phyloP scores from a whole-genome alignment of 176 grass and related monocot species.

The Phyllostachys edulis region DNA sequence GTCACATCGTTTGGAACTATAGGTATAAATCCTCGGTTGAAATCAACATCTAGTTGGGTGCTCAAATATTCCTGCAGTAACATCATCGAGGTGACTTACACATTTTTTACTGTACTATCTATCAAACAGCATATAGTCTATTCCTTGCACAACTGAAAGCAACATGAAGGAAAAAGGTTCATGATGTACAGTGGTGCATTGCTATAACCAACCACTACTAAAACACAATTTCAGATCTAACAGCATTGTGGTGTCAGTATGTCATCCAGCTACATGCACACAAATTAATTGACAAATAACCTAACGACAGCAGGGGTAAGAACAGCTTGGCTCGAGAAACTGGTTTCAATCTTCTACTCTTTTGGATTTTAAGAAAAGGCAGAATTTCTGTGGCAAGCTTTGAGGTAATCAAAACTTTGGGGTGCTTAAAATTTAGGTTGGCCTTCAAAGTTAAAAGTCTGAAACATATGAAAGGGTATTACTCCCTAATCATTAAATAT shows the following conservation, averaged over 20 bases:
- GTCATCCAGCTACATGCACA: not conserved
- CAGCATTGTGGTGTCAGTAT: not conserved
- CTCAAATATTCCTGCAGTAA: not conserved
- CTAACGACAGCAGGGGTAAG: not conserved
- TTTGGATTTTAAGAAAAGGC: not conserved
- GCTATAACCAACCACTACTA: not conserved
- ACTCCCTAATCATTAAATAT: not conserved
- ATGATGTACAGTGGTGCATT: not conserved
- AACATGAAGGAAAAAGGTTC: not conserved
- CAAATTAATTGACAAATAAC: not conserved
- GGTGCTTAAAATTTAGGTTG: not conserved
- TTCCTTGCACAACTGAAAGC: not conserved
- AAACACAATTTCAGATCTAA: not conserved
- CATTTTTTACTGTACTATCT: not conserved
- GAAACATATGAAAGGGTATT: not conserved
- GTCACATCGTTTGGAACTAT: not conserved
- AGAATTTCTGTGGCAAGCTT: not conserved
- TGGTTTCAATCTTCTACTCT: not conserved
- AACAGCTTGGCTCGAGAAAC: not conserved
- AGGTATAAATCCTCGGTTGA: not conserved
- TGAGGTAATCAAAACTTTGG: too few species aligned
- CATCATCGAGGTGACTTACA: not conserved
- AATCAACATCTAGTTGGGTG: constrained; percentile 23
- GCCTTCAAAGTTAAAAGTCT: not conserved
- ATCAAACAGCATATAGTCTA: not conserved